Evolutionary conservation across 345 rosid genomes (phyloP), one percentile per base, ranked within the genome.

Genomic region (Pistacia integerrima): DNA sequence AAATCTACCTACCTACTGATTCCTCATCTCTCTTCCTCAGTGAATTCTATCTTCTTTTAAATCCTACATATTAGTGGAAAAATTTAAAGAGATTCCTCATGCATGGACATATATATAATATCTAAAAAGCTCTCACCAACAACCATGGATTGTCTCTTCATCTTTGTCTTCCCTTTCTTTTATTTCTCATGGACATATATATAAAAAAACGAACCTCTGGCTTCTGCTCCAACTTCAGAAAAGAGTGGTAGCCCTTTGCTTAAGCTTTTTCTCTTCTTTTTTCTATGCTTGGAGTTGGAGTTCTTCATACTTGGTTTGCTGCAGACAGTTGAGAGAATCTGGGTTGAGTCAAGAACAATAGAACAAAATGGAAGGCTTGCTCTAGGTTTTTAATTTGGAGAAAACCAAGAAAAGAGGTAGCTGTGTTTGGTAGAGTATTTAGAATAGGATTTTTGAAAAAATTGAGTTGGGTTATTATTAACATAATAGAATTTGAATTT

Each of bases 201-300:
- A n/a, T n/a, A n/a, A n/a, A n/a, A 38, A 5, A 20, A 16, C 28
- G 41, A 46, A 73, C 76, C 76, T 46, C 49, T 25, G 22, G 76
- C 58, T 60, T 17, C 36, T 51, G 22, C 60, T 55, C 38, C 65
- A 8, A 72, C 44, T 17, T 41, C 56, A 44, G 67, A 46, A 63
- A 72, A 72, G 3, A 58, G 41, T 44, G 5, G 18, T n/a, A 66
- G 67, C 2, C 75, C 75, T 60, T 73, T 49, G 58, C 67, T 52
- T 52, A 17, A 4, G 38, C 16, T 14, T 16, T 30, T 73, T 51
- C 30, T 73, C 68, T 11, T 73, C 44, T 28, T 62, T 64, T 62
- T 60, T 13, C 20, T 38, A 28, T 38, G 69, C 22, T 8, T n/a
- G 49, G 16, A 41, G 52, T 5, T 22, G 71, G 16, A 41, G 28